Evolutionary conservation across 495 filamentous ascomycete genomes (phyloP).

Genomic region (Lasiosphaeriaceae sp.): DNA sequence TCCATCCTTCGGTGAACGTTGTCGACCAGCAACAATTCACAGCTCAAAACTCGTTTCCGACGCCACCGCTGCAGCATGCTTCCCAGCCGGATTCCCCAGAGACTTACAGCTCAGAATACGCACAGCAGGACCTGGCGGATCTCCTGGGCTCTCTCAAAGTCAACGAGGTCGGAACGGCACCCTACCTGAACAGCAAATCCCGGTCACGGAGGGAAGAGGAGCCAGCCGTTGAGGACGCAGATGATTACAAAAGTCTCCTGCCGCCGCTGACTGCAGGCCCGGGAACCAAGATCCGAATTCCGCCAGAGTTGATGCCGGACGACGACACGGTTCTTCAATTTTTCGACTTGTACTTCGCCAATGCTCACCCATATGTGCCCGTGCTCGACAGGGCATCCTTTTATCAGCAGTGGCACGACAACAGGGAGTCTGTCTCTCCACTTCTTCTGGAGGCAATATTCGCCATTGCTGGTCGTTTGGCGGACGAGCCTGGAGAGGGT

Average conservation of each 20-base stretch:
- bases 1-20: slow-evolving; percentile 42
- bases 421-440: slow-evolving; percentile 82
- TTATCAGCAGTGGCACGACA: slow-evolving; percentile 88
- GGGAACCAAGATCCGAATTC: slow-evolving; percentile 79
- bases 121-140: slow-evolving; percentile 69
- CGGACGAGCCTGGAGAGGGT: slow-evolving; percentile 77
- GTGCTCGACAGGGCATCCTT: slow-evolving; percentile 81
- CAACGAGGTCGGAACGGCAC: slow-evolving; percentile 80
- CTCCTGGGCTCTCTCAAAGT: slow-evolving; percentile 83
- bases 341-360: slow-evolving; percentile 87
- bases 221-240: slow-evolving; percentile 70
- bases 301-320: slow-evolving; percentile 88
- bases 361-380: slow-evolving; percentile 95
- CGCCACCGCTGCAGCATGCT: slow-evolving; percentile 49
- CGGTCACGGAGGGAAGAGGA: slow-evolving; percentile 58
- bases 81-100: slow-evolving; percentile 44
- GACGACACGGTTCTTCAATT: slow-evolving; percentile 79
- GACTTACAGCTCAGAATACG: slow-evolving; percentile 60
- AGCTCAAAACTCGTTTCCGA: slow-evolving; percentile 46
- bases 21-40: slow-evolving; percentile 50
- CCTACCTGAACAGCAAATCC: slow-evolving; percentile 77
- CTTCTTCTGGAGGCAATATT: slow-evolving; percentile 94
- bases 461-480: slow-evolving; percentile 79
- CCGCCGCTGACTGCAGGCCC: slow-evolving; percentile 63
- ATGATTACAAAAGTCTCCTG: slow-evolving; percentile 59